Base-by-base conservation (phyloP, 495 filamentous ascomycete genomes). In the Aspergillus biplanus region DNA sequence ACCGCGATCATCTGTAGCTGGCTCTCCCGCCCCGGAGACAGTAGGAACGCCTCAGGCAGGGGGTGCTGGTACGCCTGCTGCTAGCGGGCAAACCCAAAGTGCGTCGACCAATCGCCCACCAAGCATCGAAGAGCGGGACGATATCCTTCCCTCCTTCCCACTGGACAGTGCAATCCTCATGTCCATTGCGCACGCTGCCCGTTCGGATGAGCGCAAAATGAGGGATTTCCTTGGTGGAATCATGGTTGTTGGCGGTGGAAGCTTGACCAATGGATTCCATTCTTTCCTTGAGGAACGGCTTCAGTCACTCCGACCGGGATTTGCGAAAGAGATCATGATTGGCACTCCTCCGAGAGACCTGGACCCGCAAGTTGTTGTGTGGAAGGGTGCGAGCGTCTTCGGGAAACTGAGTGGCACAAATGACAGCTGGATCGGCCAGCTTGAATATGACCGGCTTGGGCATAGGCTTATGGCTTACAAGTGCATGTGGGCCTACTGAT, bases 311-410 rank as follows among this genome's bases (percentile, higher is more conserved):
- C 82, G 89, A 34, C 91, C 92, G 9, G 86, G 86, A 33, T 87
- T 89, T 66, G 75, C 82, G 7, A 93, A 94, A 63, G 88, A 92
- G 64, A 93, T 99, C 64, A 82, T 98, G 67, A 92, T 98, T 54
- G 92, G 91, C 37, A 85, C 86, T 15, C 93, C 92, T 39, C 96
- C 95, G 2, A 76, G 95, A 64, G 95, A 99, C 68, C 85, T 99
- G 71, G 95, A 98, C 72, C 90, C 92, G 27, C 92, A 97, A 72
- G 93, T 97, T 6, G 90, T 98, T 34, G 89, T 90, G 7, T 99
- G 95, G 95, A 99, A 99, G 82, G 95, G 95, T 2, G 96, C 90
- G 4, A 97, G 93, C 69, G 91, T 99, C 33, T 99, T 97, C 81
- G 93, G 91, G n/a, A 94, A 96, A 78, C 78, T 99, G 71, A 84